Evolutionary conservation across 345 rosid genomes (phyloP), one percentile per base, ranked within the genome.

Genomic region (Lepidium africanum): DNA sequence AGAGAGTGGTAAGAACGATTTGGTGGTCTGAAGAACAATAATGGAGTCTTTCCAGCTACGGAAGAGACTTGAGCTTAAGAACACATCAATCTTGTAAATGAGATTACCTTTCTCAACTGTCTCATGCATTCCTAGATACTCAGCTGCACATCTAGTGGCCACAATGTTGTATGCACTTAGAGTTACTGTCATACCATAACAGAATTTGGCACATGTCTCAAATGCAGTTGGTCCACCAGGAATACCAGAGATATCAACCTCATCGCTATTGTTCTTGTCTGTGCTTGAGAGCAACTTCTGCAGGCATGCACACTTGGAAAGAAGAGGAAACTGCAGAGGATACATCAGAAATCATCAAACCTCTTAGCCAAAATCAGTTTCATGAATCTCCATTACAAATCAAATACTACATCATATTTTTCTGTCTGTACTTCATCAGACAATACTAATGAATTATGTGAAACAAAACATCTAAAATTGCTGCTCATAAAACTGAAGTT

Each of bases 1-100:
- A 0, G 91, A 74, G n/a, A 83, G 55, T 1, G 91, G 87, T 53
- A 77, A 71, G 57, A 84, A 63, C 2, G 86, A 61, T 72, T 77
- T 81, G 1, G 93, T 81, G 6, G 86, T 81, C 66, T 87, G 93
- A 63, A 91, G 88, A 70, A 81, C 85, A 46, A 85, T 85, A 79
- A 91, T 84, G 3, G 96, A 88, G 78, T 91, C 97, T 74, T 91
- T 91, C 97, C 97, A 91, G 79, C 97, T 81, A 47, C 79, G 85
- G 35, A 84, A 91, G 45, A 88, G 78, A 80, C 93, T 84, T 2
- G 93, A 78, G 79, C 64, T 85, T 33, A 88, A 87, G 64, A 91
- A 91, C 63, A 91, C 88, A 43, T 91, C 96, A 10, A 91, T 78
- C 77, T 91, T 91, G 83, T 85, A 85, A 59, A 84, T 72, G 25